phyloP scores from a whole-genome alignment of 176 grass and related monocot genomes.

The Aegilops bicornis region DNA sequence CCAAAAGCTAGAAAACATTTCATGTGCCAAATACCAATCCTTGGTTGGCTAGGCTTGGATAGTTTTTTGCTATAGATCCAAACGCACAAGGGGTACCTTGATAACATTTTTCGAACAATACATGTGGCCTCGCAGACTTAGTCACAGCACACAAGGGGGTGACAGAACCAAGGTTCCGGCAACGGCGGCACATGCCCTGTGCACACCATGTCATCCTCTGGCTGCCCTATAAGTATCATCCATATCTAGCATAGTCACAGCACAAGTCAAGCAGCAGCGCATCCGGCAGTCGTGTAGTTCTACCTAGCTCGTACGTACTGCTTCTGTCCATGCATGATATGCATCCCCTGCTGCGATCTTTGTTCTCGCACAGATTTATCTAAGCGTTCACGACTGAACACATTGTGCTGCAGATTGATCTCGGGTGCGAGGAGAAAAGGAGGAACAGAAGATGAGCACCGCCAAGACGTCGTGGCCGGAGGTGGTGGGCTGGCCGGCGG shows the following conservation, averaged over 20 bases:
- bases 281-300: no score
- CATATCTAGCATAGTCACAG: background rate
- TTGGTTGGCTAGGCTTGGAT: background rate
- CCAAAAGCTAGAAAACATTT: background rate
- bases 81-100: background rate
- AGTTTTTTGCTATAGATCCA: background rate
- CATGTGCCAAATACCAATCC: background rate
- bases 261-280: background rate
- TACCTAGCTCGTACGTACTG: no score
- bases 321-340: no score
- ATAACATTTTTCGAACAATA: background rate
- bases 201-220: no score
- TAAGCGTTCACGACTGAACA: no score
- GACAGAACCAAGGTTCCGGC: background rate
- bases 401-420: no score
- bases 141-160: background rate
- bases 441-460: background rate
- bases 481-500: constrained; percentile 2
- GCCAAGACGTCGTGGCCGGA: constrained; percentile 20
- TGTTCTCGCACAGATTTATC: no score
- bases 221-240: background rate
- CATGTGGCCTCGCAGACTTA: background rate
- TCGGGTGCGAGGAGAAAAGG: no score
- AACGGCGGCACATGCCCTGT: background rate
- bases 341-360: no score